Evolutionary conservation across 257 asterid genomes (phyloP), one percentile per base, ranked within the genome.

Genomic region (Echites panduratus): DNA sequence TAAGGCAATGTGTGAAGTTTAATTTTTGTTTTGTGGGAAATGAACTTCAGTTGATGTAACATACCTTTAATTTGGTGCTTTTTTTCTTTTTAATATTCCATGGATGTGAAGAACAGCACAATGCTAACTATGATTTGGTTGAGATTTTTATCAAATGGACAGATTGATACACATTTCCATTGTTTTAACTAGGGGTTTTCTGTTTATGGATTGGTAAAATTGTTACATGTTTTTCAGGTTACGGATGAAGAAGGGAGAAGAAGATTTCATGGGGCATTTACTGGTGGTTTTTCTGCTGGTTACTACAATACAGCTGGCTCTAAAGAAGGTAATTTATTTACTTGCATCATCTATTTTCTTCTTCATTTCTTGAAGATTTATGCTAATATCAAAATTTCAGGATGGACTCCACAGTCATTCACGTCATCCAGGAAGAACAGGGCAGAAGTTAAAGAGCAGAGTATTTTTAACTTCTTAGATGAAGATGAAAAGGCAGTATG

Each of bases 251-350:
- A 93, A 80, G 97, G 98, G 68, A 78, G 96, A 83, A 88, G 98
- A 81, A 89, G 98, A 82, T 93, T 93, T 87, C 98, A 93, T 68
- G 98, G 98, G 74, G 98, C 98, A 49, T 93, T 93, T 82, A 87
- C 95, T 70, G 98, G 98, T 75, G 98, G 98, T 49, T 93, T 48
- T 80, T 87, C 96, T 57, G 97, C 98, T 70, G 98, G 98, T 66
- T 93, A 85, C 78, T 93, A 85, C 82, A 93, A 91, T 74, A 71
- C 90, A 29, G 98, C 85, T 79, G 97, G 98, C 75, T 91, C 97
- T 75, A 91, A 91, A 87, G 95, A 91, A 87, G 98, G 98, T 93
- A 61, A 8, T 79, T 44, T 49, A 35, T 66, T 41, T 66, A 11
- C 44, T 17, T 70, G 26, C n/a, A 38, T 62, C 48, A 20, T 77